phyloP scores from a whole-genome alignment of 305 asterid species.

The Stenogyne calaminthoides region DNA sequence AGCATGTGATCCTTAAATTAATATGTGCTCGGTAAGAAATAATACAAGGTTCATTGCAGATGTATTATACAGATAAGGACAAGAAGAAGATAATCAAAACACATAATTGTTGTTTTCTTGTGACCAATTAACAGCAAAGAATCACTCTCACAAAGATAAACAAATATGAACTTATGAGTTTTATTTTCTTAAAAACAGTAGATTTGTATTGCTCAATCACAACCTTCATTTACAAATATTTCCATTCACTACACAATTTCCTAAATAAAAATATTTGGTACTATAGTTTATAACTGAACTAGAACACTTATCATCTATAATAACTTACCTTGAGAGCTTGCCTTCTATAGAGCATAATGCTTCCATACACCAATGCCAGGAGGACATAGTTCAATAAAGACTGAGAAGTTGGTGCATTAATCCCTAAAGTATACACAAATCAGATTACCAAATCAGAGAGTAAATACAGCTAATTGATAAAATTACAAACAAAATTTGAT shows the following conservation, averaged over 20 bases:
- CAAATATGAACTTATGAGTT: background rate
- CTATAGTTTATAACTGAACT: background rate
- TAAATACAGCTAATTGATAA: background rate
- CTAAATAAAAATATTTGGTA: background rate
- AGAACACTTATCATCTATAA: background rate
- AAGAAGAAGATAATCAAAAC: background rate
- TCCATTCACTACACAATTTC: background rate
- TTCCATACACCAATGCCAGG: slow-evolving; percentile 81
- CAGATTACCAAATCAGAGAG: background rate
- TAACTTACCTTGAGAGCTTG: slow-evolving; percentile 75
- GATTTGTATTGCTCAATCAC: background rate
- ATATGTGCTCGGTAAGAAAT: slow-evolving; percentile 6
- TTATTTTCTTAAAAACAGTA: background rate
- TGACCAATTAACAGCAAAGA: background rate
- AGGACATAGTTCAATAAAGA: slow-evolving; percentile 84
- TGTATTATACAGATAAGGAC: background rate
- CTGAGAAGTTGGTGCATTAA: slow-evolving; percentile 98
- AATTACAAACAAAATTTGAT: background rate
- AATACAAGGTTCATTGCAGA: slow-evolving; percentile 6
- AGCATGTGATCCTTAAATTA: slow-evolving; percentile 3
- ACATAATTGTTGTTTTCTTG: background rate
- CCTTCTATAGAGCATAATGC: slow-evolving; percentile 69
- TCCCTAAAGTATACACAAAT: slow-evolving; percentile 51
- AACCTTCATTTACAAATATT: slow-evolving; percentile 1
- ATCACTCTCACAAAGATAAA: background rate